These are phyloP conservation scores for Casuarina cunninghamiana DNA, from an alignment of 306 rosid species.

Conservation along the genomic window DNA sequence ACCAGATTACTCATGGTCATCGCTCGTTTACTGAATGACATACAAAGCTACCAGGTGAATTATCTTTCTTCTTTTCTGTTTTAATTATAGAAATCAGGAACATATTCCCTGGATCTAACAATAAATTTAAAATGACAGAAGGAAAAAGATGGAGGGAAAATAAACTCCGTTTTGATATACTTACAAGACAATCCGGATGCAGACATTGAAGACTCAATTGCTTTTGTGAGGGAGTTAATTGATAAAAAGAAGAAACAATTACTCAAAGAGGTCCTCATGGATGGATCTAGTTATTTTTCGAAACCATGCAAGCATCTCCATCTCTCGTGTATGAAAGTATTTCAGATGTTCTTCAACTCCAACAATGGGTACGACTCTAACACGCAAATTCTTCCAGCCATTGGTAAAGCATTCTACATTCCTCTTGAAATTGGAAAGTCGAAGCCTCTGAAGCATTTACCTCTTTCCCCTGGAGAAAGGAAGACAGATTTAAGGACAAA, in stretches of 20 bases:
- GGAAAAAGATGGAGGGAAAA: constrained; percentile 35
- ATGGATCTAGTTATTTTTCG: constrained; percentile 20
- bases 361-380: constrained; percentile 28
- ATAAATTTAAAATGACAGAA: constrained; percentile 18
- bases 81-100: background rate
- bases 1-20: constrained; percentile 34
- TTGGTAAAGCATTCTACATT: constrained; percentile 25
- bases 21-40: constrained; percentile 38
- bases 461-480: constrained; percentile 18
- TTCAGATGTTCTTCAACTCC: constrained; percentile 36
- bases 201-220: constrained; percentile 22
- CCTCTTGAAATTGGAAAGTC: constrained; percentile 21
- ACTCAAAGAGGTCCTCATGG: constrained; percentile 21
- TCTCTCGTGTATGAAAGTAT: constrained; percentile 26
- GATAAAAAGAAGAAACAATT: constrained; percentile 27
- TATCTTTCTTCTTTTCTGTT: background rate
- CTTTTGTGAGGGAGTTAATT: constrained; percentile 9
- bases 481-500: constrained; percentile 7
- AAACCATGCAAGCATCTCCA: constrained; percentile 26
- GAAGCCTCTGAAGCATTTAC: background rate
- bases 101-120: background rate
- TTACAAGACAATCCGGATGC: constrained; percentile 22
- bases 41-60: constrained; percentile 40
- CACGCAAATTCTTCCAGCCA: constrained; percentile 28
- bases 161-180: constrained; percentile 21